Base-by-base conservation (phyloP, 2,329 filamentous ascomycete species). In the Xylaria arbuscula region DNA sequence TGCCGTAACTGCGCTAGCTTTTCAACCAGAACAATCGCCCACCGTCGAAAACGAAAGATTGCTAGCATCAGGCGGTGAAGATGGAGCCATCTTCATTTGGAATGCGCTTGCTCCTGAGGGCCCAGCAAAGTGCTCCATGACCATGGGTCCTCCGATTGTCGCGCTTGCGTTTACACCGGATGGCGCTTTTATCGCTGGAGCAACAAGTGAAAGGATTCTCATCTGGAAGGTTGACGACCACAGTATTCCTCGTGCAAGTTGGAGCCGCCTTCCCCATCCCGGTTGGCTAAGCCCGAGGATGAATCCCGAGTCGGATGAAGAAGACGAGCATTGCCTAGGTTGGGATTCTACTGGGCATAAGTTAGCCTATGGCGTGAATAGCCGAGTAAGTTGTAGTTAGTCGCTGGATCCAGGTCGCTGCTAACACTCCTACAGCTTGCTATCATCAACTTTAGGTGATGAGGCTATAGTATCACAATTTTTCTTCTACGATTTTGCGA, bases 181-280 rank as follows among this genome's bases (percentile, higher is more conserved):
- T 68, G 89, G 89, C 1, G 84, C 84, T 22, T 89, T 89, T 71
- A 85, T 91, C 60, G 89, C 89, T 0, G 88, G 87, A 4, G 88
- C 87, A 5, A 90, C 88, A 0, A 83, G 83, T 22, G 84, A 85
- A 40, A 84, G 83, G 65, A 86, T 90, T 15, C 78, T 90, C 47
- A 89, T 91, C 54, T 91, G 89, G 88, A 90, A 89, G 75, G 85
- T 90, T 13, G 87, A 86, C 68, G 88, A 88, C 61, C 82, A 85
- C 54, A 80, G 82, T 32, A 82, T 89, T 54, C 89, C 89, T 4
- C 83, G 87, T 54, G 89, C 89, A 17, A 87, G 83, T 74, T 91
- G 89, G 88, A 86, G 82, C 67, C 80, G 86, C 68, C 80, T 82
- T 32, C 80, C 84, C 10, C 86, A 89, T 71, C 80, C 83, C 0